Evolutionary conservation across 106 monocot species (phyloP).

Genomic region (Ottelia alismoides): DNA sequence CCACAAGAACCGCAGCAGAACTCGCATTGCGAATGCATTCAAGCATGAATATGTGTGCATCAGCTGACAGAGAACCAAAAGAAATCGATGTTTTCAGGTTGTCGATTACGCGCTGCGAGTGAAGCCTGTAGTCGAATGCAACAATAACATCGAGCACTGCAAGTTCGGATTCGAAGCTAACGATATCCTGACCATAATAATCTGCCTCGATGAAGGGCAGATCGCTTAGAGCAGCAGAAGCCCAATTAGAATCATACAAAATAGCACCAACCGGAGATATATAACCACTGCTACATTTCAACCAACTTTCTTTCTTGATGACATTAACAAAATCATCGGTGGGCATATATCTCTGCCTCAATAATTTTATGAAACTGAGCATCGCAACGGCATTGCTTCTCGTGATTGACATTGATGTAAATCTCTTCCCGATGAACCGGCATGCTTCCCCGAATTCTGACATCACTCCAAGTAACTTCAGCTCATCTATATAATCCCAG

Average conservation of each 20-base stretch:
- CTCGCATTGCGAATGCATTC: conserved; percentile 16
- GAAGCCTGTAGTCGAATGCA: conserved; percentile 3
- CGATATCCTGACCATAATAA: conserved; percentile 24
- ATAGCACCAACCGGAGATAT: conserved; percentile 23
- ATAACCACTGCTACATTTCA: conserved; percentile 23
- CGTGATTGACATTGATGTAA: no score
- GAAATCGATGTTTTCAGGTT: conserved; percentile 10
- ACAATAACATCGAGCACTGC: conserved; percentile 29
- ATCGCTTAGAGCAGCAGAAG: conserved; percentile 14
- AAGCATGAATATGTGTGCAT: conserved; percentile 18
- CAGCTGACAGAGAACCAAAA: conserved; percentile 2
- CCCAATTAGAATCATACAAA: conserved; percentile 23
- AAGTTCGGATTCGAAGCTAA: conserved; percentile 25
- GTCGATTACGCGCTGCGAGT: conserved; percentile 19
- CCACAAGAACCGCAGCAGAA: conserved; percentile 5
- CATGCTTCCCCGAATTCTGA: no score
- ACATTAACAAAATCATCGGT: not conserved
- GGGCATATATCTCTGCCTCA: not conserved
- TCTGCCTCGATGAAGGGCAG: conserved; percentile 33
- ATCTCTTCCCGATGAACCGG: no score
- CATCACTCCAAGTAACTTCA: no score
- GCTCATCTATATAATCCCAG: no score
- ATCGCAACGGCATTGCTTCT: no score
- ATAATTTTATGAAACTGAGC: no score
- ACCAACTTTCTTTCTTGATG: not conserved